Conservation (phyloP, 2,329 filamentous ascomycete species). For the Alternaria sp. region DNA sequence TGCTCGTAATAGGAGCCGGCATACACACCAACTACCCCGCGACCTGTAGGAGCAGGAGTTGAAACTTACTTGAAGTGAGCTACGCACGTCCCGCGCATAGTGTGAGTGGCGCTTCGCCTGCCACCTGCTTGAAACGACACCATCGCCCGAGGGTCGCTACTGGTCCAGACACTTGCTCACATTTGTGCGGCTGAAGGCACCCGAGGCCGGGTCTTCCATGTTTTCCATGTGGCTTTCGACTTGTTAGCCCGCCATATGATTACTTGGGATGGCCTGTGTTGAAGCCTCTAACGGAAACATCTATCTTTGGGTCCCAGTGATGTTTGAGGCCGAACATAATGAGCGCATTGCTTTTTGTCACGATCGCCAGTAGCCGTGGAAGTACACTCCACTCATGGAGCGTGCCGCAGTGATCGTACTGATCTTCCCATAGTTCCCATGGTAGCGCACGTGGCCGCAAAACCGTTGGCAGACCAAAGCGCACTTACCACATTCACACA, state of each 20-base stretch:
- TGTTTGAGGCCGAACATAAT: background rate
- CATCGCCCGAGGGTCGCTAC: background rate
- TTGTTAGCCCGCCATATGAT: background rate
- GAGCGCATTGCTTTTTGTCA: background rate
- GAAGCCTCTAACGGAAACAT: background rate
- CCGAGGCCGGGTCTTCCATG: background rate
- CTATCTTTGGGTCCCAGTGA: background rate
- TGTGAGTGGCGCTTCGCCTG: conserved; percentile 1
- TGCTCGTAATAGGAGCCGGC: background rate
- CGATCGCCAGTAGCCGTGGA: background rate
- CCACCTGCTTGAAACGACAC: conserved; percentile 12
- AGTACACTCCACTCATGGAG: background rate
- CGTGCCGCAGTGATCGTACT: background rate
- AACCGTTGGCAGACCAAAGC: conserved; percentile 7
- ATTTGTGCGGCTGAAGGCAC: background rate
- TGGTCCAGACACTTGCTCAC: background rate
- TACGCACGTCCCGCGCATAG: conserved; percentile 7
- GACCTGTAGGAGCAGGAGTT: background rate
- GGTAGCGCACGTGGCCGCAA: conserved; percentile 11
- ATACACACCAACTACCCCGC: conserved; percentile 3
- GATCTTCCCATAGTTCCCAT: background rate
- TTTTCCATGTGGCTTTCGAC: background rate
- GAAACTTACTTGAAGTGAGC: conserved; percentile 7
- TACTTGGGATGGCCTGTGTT: background rate
- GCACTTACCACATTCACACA: background rate